Conservation (phyloP, 306 rosid species). For the Trifolium fragiferum region DNA sequence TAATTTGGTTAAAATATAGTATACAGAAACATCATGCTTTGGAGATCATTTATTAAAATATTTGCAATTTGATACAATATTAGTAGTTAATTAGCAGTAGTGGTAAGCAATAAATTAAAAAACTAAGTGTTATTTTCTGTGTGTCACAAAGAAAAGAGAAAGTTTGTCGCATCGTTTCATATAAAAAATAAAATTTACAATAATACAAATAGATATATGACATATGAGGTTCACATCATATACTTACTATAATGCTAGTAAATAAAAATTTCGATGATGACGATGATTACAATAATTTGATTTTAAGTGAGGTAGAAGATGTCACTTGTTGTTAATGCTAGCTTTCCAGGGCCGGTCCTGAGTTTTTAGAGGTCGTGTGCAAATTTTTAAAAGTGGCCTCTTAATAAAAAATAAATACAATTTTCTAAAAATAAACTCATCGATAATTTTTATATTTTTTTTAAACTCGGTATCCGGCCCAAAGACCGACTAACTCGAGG, state of each 20-base stretch:
- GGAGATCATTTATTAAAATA: background rate
- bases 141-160: conserved; percentile 8
- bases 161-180: background rate
- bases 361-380: too few species aligned
- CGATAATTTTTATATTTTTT: too few species aligned
- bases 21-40: background rate
- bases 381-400: too few species aligned
- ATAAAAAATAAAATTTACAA: background rate
- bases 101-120: conserved; percentile 12
- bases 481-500: too few species aligned
- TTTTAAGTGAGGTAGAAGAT: background rate
- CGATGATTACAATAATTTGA: conserved; percentile 6
- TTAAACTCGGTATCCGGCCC: too few species aligned
- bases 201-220: background rate
- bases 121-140: background rate
- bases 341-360: too few species aligned
- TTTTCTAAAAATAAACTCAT: too few species aligned
- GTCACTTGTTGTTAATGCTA: conserved; percentile 6
- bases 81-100: background rate
- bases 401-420: too few species aligned
- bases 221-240: conserved; percentile 11
- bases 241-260: background rate
- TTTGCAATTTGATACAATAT: conserved; percentile 7
- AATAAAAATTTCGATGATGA: conserved; percentile 8
- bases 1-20: conserved; percentile 1